Base-by-base conservation (phyloP, 306 rosid genomes). In the Betula pendula region DNA sequence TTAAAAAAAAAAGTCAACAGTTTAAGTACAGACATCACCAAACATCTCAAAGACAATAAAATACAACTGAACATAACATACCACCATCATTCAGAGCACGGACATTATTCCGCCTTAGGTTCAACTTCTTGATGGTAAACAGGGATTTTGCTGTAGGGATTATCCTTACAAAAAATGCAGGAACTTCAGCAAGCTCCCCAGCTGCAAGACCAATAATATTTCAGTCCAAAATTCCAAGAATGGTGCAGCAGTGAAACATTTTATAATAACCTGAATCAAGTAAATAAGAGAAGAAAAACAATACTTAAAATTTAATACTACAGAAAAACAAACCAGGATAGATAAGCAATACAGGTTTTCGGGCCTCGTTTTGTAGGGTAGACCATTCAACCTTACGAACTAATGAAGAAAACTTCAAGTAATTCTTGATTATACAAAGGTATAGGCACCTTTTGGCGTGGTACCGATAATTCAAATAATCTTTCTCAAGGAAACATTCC, bases 401-500 rank as follows among this genome's bases (percentile, higher is more conserved):
- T 70, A 85, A 81, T 17, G 89, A 70, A 80, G 89, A 90, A 6
- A 81, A 81, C 76, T 79, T 85, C 89, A 95, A 75, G 83, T 88
- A 84, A 78, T 81, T 92, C 58, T 89, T 92, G 31, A 95, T 82
- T 80, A 90, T 74, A 81, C 96, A 87, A 6, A 95, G 95, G 85
- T 95, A 95, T 69, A 89, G 88, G 70, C 94, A 90, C 79, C 97
- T 87, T 84, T 92, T 95, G 20, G 87, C 97, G 78, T 92, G 90
- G 74, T 95, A 95, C 52, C 97, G 84, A 73, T 92, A 86, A 87
- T 95, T 95, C 75, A 95, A 84, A 84, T 95, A 95, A 77, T 95
- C 98, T 81, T 95, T 95, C 92, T 90, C 97, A 5, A 79, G 93
- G 77, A 95, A 92, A 81, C 97, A 89, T 78, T 89, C 97, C 99